Conservation (phyloP, 1,284 basidiomycete genomes). For the Stereum hirsutum region DNA sequence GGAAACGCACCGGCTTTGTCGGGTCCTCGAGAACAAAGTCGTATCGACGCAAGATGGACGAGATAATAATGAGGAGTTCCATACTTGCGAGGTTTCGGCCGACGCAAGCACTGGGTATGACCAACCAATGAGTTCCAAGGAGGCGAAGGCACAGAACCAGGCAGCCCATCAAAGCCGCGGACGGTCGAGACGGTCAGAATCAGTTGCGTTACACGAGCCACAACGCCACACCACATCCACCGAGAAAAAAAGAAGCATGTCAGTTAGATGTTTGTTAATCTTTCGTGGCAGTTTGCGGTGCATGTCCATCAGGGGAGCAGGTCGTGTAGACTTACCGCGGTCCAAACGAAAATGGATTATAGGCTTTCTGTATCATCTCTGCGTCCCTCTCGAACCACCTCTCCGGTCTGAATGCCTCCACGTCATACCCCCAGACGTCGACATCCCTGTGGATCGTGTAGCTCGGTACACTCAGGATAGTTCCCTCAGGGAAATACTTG, state of each 20-base stretch:
- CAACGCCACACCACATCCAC: no score
- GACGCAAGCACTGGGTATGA: constrained; percentile 57
- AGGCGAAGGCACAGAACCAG: no score
- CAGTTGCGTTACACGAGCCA: no score
- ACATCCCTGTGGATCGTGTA: constrained; percentile 74
- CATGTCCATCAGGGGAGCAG: constrained; percentile 4
- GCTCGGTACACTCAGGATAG: constrained; percentile 64
- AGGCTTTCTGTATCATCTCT: constrained; percentile 52
- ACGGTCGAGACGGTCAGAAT: no score
- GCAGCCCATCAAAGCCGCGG: no score
- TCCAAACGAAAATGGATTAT: constrained; percentile 68
- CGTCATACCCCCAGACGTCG: constrained; percentile 69
- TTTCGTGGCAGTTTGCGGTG: no score
- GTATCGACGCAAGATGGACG: constrained; percentile 65
- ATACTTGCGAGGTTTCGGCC: constrained; percentile 69
- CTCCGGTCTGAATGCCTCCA: constrained; percentile 70
- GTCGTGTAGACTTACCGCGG: constrained; percentile 33
- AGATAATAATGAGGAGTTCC: constrained; percentile 67
- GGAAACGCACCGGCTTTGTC: constrained; percentile 39
- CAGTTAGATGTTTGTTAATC: neutral
- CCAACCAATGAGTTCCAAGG: no score
- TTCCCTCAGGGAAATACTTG: constrained; percentile 60
- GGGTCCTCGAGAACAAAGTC: constrained; percentile 58
- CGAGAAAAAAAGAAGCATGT: no score
- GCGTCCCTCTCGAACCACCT: constrained; percentile 70